Evolutionary conservation across 2,329 filamentous ascomycete genomes (phyloP), one percentile per base, ranked within the genome.

Genomic region (Blastomyces emzantsi): DNA sequence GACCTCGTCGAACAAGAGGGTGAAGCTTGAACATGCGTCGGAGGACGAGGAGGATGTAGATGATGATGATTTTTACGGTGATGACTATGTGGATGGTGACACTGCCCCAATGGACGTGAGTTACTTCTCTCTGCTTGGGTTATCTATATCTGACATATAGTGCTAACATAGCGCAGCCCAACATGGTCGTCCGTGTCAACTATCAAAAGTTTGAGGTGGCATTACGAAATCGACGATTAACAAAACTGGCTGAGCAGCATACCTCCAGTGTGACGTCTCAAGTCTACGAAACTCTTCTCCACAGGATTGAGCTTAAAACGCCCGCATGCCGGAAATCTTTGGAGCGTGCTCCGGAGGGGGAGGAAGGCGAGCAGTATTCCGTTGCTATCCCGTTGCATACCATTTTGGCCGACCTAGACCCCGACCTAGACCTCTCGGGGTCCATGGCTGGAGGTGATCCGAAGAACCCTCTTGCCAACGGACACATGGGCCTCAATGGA

Each of bases 141-240:
- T 51, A 30, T 54, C 6, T 45, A n/a, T 62, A 47, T 33, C 33
- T 30, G n/a, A 36, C 33, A 30, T 11, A 4, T 8, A 49, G 17
- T 43, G n/a, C 66, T 67, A 58, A 67, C 43, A 2, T 25, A 22
- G 2, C 15, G 30, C 15, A 95, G 87, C 83, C 85, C 60, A 84
- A 89, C 64, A 80, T 92, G 67, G 82, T 92, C 45, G 80, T 97
- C 59, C 85, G 88, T 36, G 81, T 97, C 62, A 97, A 96, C 72
- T 88, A 90, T 70, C 88, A 92, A 63, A 95, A 93, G 74, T 90
- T 91, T 64, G 80, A 88, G 7, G 90, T 97, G 11, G 87, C 90
- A 60, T 81, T 96, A 66, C 90, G 93, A 63, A 96, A 91, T 70
- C 83, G 87, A 67, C 85, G 86, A 25, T 85, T 97, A 2, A 85